Base-by-base conservation (phyloP, 176 grass and related monocot species). In the Ensete glaucum region DNA sequence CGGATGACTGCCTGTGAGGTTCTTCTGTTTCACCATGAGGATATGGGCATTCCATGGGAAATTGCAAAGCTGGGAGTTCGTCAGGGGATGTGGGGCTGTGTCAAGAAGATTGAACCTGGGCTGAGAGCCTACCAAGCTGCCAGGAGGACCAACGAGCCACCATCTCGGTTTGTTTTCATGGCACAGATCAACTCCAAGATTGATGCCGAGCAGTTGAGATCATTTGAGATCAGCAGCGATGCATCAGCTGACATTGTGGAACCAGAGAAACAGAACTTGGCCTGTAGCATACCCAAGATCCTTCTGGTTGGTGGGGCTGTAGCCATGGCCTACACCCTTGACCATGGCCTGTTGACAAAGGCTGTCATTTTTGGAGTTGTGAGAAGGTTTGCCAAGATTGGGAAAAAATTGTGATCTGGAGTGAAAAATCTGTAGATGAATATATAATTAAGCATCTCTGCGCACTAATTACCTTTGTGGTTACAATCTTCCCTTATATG, bases 11-110 rank as follows among this genome's bases (percentile, higher is more conserved):
- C 91, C 48, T 99, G 96, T 14, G 90, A 99, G 78, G 86, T 99
- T 76, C 84, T 99, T 54, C 73, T 99, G 71, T 99, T 99, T 72
- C 96, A 99, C 72, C 86, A 91, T 5, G 96, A 95, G 69, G 91
- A 99, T 25, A 99, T 95, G 96, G 96, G 96, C 13, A 99, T 99
- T 50, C 96, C 91, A 19, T 79, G 88, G 90, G 85, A 93, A 23
- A 81, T 99, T 24, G 85, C 88, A 0, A 99, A 99, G 76, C 71
- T 99, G 1, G 96, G 91, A 2, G 77, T 95, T 54, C 81, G 89
- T 14, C 96, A 99, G 76, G 96, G 96, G 0, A 99, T 99, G 96
- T 95, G 91, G 96, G 85, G 91, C 51, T 89, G 91, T 3, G 86
- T 99, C 25, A 99, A 87, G n/a, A 80, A 79, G 71, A 86, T 99